phyloP scores from a whole-genome alignment of 2,329 filamentous ascomycete species.

The Verruconis gallopava region DNA sequence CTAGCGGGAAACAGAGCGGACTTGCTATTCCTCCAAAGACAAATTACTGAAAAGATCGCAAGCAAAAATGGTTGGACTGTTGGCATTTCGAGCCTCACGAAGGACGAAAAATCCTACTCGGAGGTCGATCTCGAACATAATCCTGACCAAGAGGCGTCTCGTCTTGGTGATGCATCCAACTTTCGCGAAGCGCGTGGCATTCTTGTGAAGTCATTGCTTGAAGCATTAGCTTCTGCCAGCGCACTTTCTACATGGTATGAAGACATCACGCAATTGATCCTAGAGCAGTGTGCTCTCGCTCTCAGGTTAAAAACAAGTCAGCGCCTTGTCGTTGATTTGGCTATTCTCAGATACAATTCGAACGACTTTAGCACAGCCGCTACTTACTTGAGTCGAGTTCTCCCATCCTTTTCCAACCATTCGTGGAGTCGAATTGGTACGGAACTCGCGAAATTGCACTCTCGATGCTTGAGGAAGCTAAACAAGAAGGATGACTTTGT shows the following conservation, averaged over 20 bases:
- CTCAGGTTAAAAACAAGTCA: slow-evolving; percentile 67
- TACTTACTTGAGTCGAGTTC: slow-evolving; percentile 63
- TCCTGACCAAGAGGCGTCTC: too few species aligned
- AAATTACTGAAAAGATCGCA: slow-evolving; percentile 63
- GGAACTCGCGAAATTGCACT: slow-evolving; percentile 75
- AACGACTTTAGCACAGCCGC: slow-evolving; percentile 63
- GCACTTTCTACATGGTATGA: background rate
- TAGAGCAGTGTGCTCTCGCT: slow-evolving; percentile 56
- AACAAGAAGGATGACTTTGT: slow-evolving; percentile 68
- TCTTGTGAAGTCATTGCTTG: background rate
- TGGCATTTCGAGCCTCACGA: slow-evolving; percentile 26
- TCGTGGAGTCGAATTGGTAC: slow-evolving; percentile 72
- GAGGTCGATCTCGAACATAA: background rate
- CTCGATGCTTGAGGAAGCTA: slow-evolving; percentile 66
- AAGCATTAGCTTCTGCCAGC: background rate
- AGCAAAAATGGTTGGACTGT: slow-evolving; percentile 61
- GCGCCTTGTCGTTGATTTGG: slow-evolving; percentile 69
- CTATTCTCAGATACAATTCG: slow-evolving; percentile 66
- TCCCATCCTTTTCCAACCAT: slow-evolving; percentile 63
- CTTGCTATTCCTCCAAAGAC: slow-evolving; percentile 65
- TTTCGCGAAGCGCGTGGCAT: background rate
- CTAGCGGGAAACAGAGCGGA: slow-evolving; percentile 74
- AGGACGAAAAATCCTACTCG: slow-evolving; percentile 25
- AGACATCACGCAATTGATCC: slow-evolving; percentile 2
- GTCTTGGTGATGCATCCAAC: background rate